Evolutionary conservation across 1,284 basidiomycete genomes (phyloP).

Genomic region (Abortiporus biennis): DNA sequence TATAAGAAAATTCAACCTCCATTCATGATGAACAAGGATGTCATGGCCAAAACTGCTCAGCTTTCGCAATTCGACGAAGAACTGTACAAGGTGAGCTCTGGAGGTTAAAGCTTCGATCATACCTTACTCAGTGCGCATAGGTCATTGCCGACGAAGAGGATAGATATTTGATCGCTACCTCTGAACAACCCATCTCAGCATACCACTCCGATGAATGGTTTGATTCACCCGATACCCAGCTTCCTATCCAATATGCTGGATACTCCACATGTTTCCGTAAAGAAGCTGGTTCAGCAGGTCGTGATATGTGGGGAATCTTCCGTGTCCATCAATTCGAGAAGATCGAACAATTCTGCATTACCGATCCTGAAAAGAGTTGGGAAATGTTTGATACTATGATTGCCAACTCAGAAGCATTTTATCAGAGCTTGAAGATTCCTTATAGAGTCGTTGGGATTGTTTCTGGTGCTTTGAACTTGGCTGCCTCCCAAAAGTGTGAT

Average conservation of each 20-base stretch:
- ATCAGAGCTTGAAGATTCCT: constrained; percentile 87
- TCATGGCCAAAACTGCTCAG: constrained; percentile 97
- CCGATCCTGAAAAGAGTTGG: constrained; percentile 92
- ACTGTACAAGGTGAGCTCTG: constrained; percentile 76
- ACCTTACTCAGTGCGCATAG: constrained; percentile 27
- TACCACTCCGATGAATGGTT: constrained; percentile 97
- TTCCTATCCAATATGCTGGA: constrained; percentile 84
- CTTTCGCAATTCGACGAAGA: constrained; percentile 98
- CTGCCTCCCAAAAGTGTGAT: constrained; percentile 96
- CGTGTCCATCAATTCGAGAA: constrained; percentile 99
- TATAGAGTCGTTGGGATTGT: constrained; percentile 97
- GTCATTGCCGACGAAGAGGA: constrained; percentile 90
- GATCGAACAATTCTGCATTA: constrained; percentile 95
- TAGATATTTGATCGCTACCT: constrained; percentile 98
- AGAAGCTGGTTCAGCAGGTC: constrained; percentile 94
- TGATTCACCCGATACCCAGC: constrained; percentile 84
- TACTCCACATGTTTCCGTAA: constrained; percentile 99
- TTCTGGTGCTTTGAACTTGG: constrained; percentile 93
- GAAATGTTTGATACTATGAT: constrained; percentile 93
- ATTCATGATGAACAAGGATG: constrained; percentile 98
- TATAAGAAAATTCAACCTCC: constrained; percentile 97
- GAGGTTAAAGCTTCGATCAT: not conserved
- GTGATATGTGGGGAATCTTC: constrained; percentile 99
- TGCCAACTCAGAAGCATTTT: constrained; percentile 87
- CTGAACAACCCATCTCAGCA: constrained; percentile 96